phyloP scores from a whole-genome alignment of 2,329 filamentous ascomycete species.

The Didymella sp. region DNA sequence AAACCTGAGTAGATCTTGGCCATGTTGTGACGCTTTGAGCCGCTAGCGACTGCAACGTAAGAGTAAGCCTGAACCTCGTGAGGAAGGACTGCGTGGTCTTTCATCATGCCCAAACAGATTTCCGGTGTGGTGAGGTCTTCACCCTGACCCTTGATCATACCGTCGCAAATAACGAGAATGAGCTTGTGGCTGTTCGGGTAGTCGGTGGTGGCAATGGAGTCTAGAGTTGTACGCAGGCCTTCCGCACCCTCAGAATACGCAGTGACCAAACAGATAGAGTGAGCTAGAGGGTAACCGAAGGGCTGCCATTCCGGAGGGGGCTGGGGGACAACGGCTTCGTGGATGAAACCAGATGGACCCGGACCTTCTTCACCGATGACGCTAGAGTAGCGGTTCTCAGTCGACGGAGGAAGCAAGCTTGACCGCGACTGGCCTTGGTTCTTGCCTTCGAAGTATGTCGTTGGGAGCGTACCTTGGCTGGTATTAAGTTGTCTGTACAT shows the following conservation, averaged over 20 bases:
- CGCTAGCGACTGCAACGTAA: conserved; percentile 94
- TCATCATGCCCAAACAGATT: conserved; percentile 91
- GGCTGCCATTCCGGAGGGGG: conserved; percentile 97
- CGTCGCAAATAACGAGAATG: conserved; percentile 95
- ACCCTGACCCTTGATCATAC: conserved; percentile 95
- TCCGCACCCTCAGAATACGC: conserved; percentile 96
- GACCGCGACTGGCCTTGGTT: conserved; percentile 47
- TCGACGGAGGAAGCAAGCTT: conserved; percentile 53
- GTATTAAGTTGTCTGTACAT: conserved; percentile 71
- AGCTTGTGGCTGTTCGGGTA: conserved; percentile 99
- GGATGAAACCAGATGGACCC: conserved; percentile 92
- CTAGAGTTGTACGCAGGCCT: conserved; percentile 89
- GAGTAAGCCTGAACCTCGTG: conserved; percentile 90
- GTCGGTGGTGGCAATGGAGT: conserved; percentile 96
- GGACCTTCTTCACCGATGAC: conserved; percentile 70
- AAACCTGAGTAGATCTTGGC: conserved; percentile 98
- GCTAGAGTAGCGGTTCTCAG: conserved; percentile 60
- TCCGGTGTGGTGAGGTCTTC: conserved; percentile 88
- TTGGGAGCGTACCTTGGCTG: conserved; percentile 63
- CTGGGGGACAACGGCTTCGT: conserved; percentile 93
- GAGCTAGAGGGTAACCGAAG: conserved; percentile 92
- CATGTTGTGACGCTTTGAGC: conserved; percentile 99
- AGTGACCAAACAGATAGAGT: conserved; percentile 92
- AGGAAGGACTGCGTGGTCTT: conserved; percentile 79
- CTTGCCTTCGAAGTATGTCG: conserved; percentile 48